Percentiles rank a stretch among this genome's conserved stretches.
These are phyloP conservation scores for Picochlorum sp. DNA, from an alignment of 139 green algal species.

Conservation along the genomic window DNA sequence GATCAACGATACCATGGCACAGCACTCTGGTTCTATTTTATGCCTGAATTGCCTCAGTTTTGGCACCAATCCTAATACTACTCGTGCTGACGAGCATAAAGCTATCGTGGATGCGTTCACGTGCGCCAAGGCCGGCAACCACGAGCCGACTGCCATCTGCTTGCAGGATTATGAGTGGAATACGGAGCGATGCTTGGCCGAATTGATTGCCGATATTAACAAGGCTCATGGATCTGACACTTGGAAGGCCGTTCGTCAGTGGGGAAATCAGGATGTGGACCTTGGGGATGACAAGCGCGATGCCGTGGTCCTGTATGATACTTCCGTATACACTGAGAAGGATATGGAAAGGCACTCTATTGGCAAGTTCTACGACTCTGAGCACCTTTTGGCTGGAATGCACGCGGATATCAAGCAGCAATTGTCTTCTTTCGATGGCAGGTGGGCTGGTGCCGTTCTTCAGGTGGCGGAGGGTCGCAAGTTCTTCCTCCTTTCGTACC, in stretches of 20 bases:
- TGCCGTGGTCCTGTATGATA: slow-evolving; percentile 10
- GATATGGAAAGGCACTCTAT: slow-evolving; percentile 8
- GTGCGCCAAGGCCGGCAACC: background rate
- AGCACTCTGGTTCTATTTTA: slow-evolving; percentile 7
- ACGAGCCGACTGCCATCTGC: slow-evolving; percentile 1
- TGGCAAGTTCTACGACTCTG: slow-evolving; percentile 1
- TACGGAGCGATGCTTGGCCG: background rate
- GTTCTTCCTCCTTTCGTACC: slow-evolving; percentile 10
- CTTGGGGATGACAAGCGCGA: slow-evolving; percentile 2
- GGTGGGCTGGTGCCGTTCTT: slow-evolving; percentile 7
- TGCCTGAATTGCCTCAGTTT: slow-evolving; percentile 14
- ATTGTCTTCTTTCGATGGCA: background rate
- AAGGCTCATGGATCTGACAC: background rate
- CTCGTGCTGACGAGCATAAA: slow-evolving; percentile 10
- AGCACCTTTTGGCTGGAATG: slow-evolving; percentile 15
- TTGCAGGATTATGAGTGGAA: slow-evolving; percentile 9
- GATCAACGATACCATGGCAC: background rate
- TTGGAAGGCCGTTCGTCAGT: slow-evolving; percentile 10
- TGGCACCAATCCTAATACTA: slow-evolving; percentile 5
- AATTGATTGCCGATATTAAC: background rate
- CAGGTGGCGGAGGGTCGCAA: background rate
- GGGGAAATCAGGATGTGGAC: slow-evolving; percentile 2
- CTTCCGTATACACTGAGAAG: slow-evolving; percentile 3
- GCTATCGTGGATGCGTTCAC: slow-evolving; percentile 12
- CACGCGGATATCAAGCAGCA: slow-evolving; percentile 12